These are phyloP conservation scores for Candida succiphila DNA, from an alignment of 805 yeast species.

Conservation along the genomic window DNA sequence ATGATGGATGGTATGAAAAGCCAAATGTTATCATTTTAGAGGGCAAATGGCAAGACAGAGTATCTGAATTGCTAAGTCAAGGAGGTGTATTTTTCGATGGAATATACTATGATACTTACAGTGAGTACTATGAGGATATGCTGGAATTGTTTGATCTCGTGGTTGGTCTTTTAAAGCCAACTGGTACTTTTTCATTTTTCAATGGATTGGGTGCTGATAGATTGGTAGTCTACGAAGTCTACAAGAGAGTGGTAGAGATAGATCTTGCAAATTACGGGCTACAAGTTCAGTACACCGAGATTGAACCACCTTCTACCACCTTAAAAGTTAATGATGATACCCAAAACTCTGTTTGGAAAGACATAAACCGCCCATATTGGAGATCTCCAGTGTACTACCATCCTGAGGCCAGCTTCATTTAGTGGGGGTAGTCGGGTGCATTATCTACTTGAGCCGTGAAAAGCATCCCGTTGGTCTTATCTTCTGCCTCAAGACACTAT, in stretches of 20 bases:
- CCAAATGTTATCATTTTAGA: constrained; percentile 62
- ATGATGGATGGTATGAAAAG: constrained; percentile 78
- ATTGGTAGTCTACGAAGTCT: constrained; percentile 70
- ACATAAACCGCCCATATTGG: constrained; percentile 56
- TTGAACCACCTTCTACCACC: constrained; percentile 35
- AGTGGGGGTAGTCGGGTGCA: too few relatives aligned
- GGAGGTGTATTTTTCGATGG: constrained; percentile 83
- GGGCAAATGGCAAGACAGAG: constrained; percentile 89
- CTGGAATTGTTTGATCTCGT: constrained; percentile 70
- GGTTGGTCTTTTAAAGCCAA: constrained; percentile 74
- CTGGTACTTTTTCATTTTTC: constrained; percentile 83
- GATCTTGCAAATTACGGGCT: constrained; percentile 79
- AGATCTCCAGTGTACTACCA: constrained; percentile 59
- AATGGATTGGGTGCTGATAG: constrained; percentile 85
- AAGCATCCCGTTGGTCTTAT: too few relatives aligned
- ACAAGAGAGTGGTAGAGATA: constrained; percentile 68
- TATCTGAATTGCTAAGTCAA: constrained; percentile 52
- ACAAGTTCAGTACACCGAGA: constrained; percentile 41
- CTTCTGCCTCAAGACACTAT: too few relatives aligned
- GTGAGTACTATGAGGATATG: constrained; percentile 88
- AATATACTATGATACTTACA: constrained; percentile 86
- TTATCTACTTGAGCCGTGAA: too few relatives aligned
- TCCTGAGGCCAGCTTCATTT: constrained; percentile 43
- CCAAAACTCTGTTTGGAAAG: constrained; percentile 48
- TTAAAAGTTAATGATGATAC: constrained; percentile 21